phyloP scores from a whole-genome alignment of 23 red algal species.

The Gracilaria caudata region DNA sequence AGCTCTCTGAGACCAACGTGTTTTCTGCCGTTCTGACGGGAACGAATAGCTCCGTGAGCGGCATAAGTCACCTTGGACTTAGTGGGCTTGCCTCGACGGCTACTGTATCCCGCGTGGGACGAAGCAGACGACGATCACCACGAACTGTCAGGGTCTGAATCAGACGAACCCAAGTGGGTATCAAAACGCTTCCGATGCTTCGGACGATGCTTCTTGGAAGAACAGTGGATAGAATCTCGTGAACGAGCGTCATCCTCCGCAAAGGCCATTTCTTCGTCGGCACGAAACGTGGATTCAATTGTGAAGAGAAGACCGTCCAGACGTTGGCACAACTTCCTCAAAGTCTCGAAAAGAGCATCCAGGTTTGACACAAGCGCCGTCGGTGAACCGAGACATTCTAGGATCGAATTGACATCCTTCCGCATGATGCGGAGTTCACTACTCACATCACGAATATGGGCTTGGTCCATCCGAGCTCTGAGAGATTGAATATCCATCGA shows the following conservation, averaged over 20 bases:
- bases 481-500: not conserved
- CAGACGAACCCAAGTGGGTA: not conserved
- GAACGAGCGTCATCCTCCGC: no score
- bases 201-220: no score
- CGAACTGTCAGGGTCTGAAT: not conserved
- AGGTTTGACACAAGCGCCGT: no score
- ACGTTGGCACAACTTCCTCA: not conserved
- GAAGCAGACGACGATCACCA: not conserved
- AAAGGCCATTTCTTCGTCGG: no score
- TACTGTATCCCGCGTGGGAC: not conserved
- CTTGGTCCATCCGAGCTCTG: not conserved
- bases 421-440: not conserved
- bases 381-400: not conserved
- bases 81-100: not conserved
- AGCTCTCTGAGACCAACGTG: conserved; percentile 1
- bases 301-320: no score
- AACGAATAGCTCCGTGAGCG: not conserved
- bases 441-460: not conserved
- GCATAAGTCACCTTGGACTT: not conserved
- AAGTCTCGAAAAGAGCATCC: no score
- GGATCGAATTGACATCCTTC: not conserved
- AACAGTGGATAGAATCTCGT: no score
- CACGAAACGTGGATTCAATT: no score
- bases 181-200: not conserved
- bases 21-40: not conserved